phyloP scores from a whole-genome alignment of 495 filamentous ascomycete genomes.

The Xanthoparmelia taractica region DNA sequence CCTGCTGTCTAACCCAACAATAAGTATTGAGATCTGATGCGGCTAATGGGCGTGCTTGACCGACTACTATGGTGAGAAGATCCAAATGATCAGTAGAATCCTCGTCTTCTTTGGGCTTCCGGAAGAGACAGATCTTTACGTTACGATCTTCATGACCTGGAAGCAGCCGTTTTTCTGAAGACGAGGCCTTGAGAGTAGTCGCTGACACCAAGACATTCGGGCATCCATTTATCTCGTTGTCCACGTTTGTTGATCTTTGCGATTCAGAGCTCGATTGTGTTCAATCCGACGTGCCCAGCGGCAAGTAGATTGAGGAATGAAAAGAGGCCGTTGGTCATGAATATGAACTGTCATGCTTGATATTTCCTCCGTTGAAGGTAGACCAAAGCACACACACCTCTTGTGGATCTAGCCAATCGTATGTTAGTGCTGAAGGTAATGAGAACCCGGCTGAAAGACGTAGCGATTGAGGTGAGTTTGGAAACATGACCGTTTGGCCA shows the following conservation, averaged over 20 bases:
- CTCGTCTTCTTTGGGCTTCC: slow-evolving; percentile 20
- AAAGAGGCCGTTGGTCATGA: neutral
- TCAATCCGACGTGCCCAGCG: neutral
- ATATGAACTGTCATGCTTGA: neutral
- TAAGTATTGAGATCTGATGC: neutral
- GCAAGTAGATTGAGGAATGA: neutral
- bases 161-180: neutral
- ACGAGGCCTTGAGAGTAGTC: neutral
- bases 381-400: neutral
- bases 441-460: neutral
- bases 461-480: neutral
- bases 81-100: slow-evolving; percentile 12
- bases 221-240: neutral
- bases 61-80: slow-evolving; percentile 18
- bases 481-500: too few relatives aligned
- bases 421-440: neutral
- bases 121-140: neutral
- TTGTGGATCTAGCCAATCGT: too few relatives aligned
- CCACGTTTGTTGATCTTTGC: neutral
- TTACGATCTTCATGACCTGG: neutral
- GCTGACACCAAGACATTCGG: neutral
- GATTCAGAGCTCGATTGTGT: neutral
- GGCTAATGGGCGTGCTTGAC: neutral
- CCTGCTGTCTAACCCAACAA: neutral
- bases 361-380: neutral